Percentiles rank a stretch among this genome's conserved stretches.
Conservation (phyloP, 1,139 yeast genomes). For the Hyphopichia fennica region DNA sequence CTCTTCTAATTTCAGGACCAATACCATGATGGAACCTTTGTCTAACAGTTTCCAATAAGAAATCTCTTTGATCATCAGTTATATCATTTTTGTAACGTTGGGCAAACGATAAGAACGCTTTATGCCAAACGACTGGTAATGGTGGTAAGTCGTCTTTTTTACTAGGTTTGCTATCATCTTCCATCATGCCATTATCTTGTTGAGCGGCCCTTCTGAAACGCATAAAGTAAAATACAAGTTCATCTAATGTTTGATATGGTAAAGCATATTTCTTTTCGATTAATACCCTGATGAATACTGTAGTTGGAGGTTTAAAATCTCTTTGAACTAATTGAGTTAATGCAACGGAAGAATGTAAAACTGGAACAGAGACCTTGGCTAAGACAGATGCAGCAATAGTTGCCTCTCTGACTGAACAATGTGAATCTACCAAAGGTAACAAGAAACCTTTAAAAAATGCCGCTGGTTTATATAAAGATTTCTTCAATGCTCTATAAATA, state of each 20-base stretch:
- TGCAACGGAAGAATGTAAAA: constrained; percentile 94
- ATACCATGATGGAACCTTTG: constrained; percentile 86
- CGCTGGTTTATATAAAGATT: constrained; percentile 92
- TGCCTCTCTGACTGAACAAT: constrained; percentile 90
- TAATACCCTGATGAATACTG: constrained; percentile 84
- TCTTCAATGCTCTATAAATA: constrained; percentile 85
- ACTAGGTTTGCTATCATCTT: constrained; percentile 29
- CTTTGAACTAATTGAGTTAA: constrained; percentile 78
- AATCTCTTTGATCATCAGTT: constrained; percentile 95
- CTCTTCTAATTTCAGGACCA: constrained; percentile 94
- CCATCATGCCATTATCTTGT: constrained; percentile 28
- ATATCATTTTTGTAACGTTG: constrained; percentile 96
- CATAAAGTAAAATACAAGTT: constrained; percentile 93
- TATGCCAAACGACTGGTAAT: constrained; percentile 96
- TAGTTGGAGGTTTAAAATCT: constrained; percentile 84
- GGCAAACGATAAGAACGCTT: constrained; percentile 89
- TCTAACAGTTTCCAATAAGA: constrained; percentile 84
- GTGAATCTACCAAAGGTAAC: constrained; percentile 82
- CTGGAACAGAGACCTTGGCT: constrained; percentile 88
- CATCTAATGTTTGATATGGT: constrained; percentile 95
- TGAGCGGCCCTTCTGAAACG: constrained; percentile 66
- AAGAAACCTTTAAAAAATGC: constrained; percentile 96
- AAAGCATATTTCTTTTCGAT: constrained; percentile 94
- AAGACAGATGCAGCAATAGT: constrained; percentile 92
- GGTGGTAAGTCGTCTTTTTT: constrained; percentile 52